Evolutionary conservation across 148 eudicot genomes (phyloP), one percentile per base, ranked within the genome.

Genomic region (Simmondsia chinensis): DNA sequence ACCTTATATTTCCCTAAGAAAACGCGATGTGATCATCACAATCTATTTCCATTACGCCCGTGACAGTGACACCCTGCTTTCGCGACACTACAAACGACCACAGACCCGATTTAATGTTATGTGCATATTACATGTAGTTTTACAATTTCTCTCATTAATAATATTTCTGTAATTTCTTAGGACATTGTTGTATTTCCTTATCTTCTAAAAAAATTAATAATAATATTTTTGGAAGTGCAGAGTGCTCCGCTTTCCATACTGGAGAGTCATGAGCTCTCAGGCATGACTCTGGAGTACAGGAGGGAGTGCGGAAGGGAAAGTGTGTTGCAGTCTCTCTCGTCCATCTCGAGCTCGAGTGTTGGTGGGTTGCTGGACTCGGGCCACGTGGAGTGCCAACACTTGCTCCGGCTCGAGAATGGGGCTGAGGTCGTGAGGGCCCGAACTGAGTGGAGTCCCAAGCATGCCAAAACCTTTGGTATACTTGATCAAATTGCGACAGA

Each of bases 381-480:
- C 24, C 36, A 54, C 20, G 82, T 91, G 0, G 95, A 85, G 69
- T 91, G 94, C 59, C 83, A 52, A 27, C 50, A 60, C n/a, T 47
- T 59, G n/a, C 69, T 57, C 27, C 52, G 68, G 46, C 22, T 71
- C 7, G 63, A 64, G 10, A 56, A 75, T 44, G 75, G 80, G 11
- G 74, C 61, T 36, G 95, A 86, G 56, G 69, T 86, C n/a, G 73
- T 79, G 6, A 73, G 93, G 43, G 93, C 82, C 54, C 68, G 63
- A 46, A 82, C 79, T 4, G 39, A 65, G 29, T 82, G 96, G 96
- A 81, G 74, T 47, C 27, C 60, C 39, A 44, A 43, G 32, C 9
- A 47, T 32, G 71, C 61, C 40, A 63, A 73, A 27, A 58, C 43
- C 54, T 52, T 68, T 9, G 72, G 70, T 18, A 66, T 53, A 25